Evolutionary conservation across 257 asterid species (phyloP), one percentile per base, ranked within the genome.

Genomic region (Primulina tabacum): DNA sequence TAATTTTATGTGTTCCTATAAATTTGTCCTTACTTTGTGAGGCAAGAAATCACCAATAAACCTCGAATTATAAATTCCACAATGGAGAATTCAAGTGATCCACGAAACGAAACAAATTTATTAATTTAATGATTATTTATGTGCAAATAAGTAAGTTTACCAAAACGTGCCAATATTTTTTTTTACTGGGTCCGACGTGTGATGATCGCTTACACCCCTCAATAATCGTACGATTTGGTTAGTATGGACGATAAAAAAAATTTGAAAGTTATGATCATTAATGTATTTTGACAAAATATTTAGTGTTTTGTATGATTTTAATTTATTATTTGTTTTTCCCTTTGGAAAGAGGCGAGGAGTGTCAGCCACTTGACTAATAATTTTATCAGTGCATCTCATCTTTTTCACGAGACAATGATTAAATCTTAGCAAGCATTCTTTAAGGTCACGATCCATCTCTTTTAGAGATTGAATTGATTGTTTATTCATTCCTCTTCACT

Each of bases 401-500:
- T 85, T 80, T 78, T 79, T 50, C 72, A 72, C 50, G 73, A 73
- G 78, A 79, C 63, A 78, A 82, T 77, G 72, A 76, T 77, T 60
- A 70, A 24, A n/a, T 28, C 11, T 57, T 32, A 59, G 47, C 17
- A 71, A 71, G 69, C 57, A 81, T 71, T 50, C 20, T 50, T 83
- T 79, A 79, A 77, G 78, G 92, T 87, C 96, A 87, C 94, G 72
- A 87, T 89, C 94, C 86, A 82, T 80, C 83, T 78, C 96, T 87
- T 89, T 85, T 82, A 24, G 80, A 67, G 73, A 50, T 65, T 71
- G 68, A 75, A 72, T 65, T 67, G 57, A 50, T 1, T 50, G 8
- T 50, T 50, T 50, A 50, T 50, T 50, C 57, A 50, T 50, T 50
- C 57, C 21, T 50, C 57, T 16, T 50, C 1, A 50, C 20, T 28